Percentiles rank a stretch among this genome's conserved stretches.
Conservation (phyloP, 768 basidiomycete species). For the Botryobasidium botryosum region DNA sequence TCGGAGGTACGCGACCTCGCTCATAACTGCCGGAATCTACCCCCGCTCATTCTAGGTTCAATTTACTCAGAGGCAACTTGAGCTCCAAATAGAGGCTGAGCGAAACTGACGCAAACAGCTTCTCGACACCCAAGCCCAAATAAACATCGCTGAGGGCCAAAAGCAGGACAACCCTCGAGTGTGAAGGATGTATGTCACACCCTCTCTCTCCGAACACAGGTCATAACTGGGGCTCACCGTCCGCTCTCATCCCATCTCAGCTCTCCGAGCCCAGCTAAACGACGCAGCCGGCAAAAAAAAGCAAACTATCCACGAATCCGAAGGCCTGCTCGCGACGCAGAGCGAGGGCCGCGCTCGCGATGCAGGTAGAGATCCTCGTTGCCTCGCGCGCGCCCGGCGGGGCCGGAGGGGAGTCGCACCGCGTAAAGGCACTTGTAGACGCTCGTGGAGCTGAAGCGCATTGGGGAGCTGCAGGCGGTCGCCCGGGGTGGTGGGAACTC, state of each 20-base stretch:
- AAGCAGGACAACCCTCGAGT: constrained; percentile 40
- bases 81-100: constrained; percentile 44
- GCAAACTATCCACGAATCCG: constrained; percentile 33
- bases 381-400: constrained; percentile 24
- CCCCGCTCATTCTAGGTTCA: not conserved
- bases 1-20: not conserved
- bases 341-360: constrained; percentile 31
- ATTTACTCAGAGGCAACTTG: constrained; percentile 30
- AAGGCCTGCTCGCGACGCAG: constrained; percentile 30
- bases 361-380: constrained; percentile 33
- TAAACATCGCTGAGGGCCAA: constrained; percentile 41
- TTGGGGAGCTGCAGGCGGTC: constrained; percentile 37
- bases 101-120: constrained; percentile 38
- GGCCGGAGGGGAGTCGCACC: constrained; percentile 22
- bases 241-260: not conserved
- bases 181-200: constrained; percentile 30
- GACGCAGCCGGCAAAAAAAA: constrained; percentile 38
- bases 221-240: not conserved
- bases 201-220: too few species aligned
- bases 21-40: not conserved
- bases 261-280: constrained; percentile 33
- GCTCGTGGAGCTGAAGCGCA: constrained; percentile 31
- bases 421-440: constrained; percentile 26
- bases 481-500: constrained; percentile 33
- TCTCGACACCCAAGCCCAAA: constrained; percentile 38